Base-by-base conservation (phyloP, 306 rosid genomes). In the Quercus glauca region DNA sequence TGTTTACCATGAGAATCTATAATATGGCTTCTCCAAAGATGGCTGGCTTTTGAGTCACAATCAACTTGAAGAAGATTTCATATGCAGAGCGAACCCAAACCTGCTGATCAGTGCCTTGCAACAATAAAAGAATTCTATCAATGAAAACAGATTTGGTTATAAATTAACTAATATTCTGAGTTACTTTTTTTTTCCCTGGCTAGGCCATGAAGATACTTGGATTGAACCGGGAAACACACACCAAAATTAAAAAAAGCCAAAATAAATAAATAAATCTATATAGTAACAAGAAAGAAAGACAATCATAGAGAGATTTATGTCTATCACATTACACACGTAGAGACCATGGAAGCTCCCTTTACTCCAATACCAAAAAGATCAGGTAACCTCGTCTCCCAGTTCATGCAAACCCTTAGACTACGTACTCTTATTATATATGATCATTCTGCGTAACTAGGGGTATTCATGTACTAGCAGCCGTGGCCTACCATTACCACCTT, bases 281-380 rank as follows among this genome's bases (percentile, higher is more conserved):
- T 20, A 57, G 20, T 23, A 71, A 71, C 28, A 7, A 71, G 57
- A 71, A 37, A 4, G 9, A 26, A 8, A 25, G 9, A 21, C 18
- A 63, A n/a, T 20, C 10, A 6, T 11, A 23, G 28, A 37, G 41
- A 25, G n/a, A 61, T 26, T 61, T 19, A 25, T 8, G 4, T 25
- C 43, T 37, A 6, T 37, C 43, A 37, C 43, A 2, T 37, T 10
- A 37, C 10, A 37, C 43, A 37, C 43, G 43, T 37, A 5, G 14
- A 33, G 14, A 55, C 31, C 51, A 12, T 21, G 70, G 72, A 82
- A 88, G 87, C 92, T 88, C 91, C 91, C 91, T 91, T 91, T 91
- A 91, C 92, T 87, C 95, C 92, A 88, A 91, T 80, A 78, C 89
- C 78, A 83, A 87, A 87, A 91, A 65, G 85, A 88, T 87, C 82